A percentile compares a stretch with the other conserved stretches of the same genome.
These are phyloP conservation scores for Barnettozyma salicaria DNA, from an alignment of 805 yeast species.

Conservation along the genomic window DNA sequence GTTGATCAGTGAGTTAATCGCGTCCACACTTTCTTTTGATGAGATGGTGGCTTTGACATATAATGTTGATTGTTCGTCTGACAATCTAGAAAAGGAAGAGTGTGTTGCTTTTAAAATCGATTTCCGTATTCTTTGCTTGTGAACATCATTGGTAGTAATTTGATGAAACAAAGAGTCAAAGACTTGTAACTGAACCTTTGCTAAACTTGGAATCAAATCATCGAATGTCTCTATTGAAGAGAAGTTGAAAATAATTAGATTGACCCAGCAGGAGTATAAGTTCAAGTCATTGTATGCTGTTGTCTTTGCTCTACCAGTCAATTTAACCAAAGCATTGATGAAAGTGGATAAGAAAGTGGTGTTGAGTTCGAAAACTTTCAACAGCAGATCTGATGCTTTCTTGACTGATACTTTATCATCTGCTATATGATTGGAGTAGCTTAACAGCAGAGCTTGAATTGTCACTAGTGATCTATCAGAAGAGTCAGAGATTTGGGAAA, in stretches of 20 bases:
- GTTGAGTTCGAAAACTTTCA: conserved; percentile 13
- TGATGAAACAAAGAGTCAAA: conserved; percentile 18
- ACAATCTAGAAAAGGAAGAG: conserved; percentile 22
- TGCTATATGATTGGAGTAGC: conserved; percentile 14
- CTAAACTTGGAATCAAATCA: conserved; percentile 25
- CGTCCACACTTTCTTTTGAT: conserved; percentile 29
- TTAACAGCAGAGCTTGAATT: conserved; percentile 17
- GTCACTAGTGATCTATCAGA: conserved; percentile 15
- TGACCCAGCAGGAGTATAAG: conserved; percentile 54
- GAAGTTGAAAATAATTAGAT: conserved; percentile 29
- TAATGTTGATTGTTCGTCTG: conserved; percentile 14
- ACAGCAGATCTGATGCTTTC: conserved; percentile 12
- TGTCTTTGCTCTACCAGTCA: conserved; percentile 28
- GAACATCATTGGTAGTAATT: conserved; percentile 28
- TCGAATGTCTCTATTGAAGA: conserved; percentile 25
- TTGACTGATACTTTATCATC: conserved; percentile 7
- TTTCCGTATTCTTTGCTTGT: conserved; percentile 34
- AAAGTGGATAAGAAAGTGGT: conserved; percentile 8
- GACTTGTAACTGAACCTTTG: conserved; percentile 32
- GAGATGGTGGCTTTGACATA: conserved; percentile 14
- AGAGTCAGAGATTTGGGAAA: conserved; percentile 3
- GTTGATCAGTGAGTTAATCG: conserved; percentile 32
- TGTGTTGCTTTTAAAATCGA: conserved; percentile 29
- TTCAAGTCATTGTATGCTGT: conserved; percentile 53
- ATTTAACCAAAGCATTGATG: conserved; percentile 24